Evolutionary conservation across 768 basidiomycete species (phyloP).

Genomic region (Hericium alpestre): DNA sequence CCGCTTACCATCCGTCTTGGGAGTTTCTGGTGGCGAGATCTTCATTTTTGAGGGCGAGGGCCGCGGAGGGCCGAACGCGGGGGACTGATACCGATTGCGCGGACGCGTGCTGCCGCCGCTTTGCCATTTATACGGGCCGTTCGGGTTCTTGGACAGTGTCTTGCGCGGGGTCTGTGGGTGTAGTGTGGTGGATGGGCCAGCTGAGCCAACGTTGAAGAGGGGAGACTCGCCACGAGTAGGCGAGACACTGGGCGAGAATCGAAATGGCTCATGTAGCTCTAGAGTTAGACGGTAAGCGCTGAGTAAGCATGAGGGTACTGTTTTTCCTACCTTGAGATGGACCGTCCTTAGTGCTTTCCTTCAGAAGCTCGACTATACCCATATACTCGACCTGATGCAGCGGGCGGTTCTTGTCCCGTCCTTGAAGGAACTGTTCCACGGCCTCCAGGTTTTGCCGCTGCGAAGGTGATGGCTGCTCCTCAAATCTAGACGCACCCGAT

Average conservation of each 20-base stretch:
- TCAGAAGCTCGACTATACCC: conserved; percentile 44
- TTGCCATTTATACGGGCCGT: conserved; percentile 62
- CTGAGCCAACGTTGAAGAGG: conserved; percentile 16
- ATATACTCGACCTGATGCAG: conserved; percentile 44
- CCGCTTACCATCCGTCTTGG: conserved; percentile 45
- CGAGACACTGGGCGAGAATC: conserved; percentile 43
- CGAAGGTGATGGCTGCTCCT: conserved; percentile 14
- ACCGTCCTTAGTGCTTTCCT: conserved; percentile 40
- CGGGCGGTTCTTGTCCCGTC: conserved; percentile 32
- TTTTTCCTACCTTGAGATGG: not conserved
- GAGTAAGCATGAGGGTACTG: not conserved
- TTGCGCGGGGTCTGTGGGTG: conserved; percentile 34
- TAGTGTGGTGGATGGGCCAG: conserved; percentile 15
- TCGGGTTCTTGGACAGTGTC: conserved; percentile 59
- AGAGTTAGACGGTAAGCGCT: too few species aligned
- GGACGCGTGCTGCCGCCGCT: conserved; percentile 66
- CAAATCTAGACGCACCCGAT: not conserved
- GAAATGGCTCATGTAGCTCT: conserved; percentile 38
- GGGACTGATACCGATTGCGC: conserved; percentile 63
- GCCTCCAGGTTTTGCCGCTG: conserved; percentile 37
- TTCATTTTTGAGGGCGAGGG: conserved; percentile 35
- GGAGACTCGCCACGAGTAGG: conserved; percentile 30
- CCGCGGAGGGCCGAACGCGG: conserved; percentile 51
- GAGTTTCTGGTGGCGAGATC: conserved; percentile 27
- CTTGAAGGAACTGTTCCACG: conserved; percentile 37